phyloP scores from a whole-genome alignment of 169 alveolate genomes.

The Eimeria nieschulzi region DNA sequence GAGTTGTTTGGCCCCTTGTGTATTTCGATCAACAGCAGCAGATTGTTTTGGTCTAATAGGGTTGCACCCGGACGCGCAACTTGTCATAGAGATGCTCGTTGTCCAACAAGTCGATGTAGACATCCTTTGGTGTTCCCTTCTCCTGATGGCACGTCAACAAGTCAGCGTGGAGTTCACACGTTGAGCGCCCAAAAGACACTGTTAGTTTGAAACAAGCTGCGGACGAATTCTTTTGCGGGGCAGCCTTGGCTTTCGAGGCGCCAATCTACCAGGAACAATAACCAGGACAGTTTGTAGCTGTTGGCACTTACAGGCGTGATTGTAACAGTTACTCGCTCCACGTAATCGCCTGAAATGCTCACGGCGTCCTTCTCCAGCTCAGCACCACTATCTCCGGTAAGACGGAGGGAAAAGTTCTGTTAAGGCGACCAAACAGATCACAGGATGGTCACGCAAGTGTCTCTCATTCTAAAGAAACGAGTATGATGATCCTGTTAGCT shows the following conservation, averaged over 20 bases:
- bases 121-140: conserved; percentile 1
- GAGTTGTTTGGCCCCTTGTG: too few species aligned
- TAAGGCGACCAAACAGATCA: too few species aligned
- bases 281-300: neutral
- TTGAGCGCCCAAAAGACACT: too few species aligned
- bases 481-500: too few species aligned
- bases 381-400: conserved; percentile 5
- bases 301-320: conserved; percentile 33
- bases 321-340: conserved; percentile 39
- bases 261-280: too few species aligned
- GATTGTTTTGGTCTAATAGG: neutral
- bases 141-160: neutral
- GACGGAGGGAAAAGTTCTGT: conserved; percentile 46
- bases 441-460: too few species aligned
- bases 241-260: too few species aligned
- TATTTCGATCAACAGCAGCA: too few species aligned
- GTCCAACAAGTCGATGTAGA: conserved; percentile 38
- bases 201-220: too few species aligned
- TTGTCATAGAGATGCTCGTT: conserved; percentile 41
- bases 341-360: conserved; percentile 34
- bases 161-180: too few species aligned
- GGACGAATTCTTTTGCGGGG: too few species aligned
- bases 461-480: too few species aligned
- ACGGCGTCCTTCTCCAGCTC: conserved; percentile 29
- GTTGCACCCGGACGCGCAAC: conserved; percentile 24